Evolutionary conservation across 768 basidiomycete species (phyloP), one percentile per base, ranked within the genome.

Genomic region (Zangia roseola): DNA sequence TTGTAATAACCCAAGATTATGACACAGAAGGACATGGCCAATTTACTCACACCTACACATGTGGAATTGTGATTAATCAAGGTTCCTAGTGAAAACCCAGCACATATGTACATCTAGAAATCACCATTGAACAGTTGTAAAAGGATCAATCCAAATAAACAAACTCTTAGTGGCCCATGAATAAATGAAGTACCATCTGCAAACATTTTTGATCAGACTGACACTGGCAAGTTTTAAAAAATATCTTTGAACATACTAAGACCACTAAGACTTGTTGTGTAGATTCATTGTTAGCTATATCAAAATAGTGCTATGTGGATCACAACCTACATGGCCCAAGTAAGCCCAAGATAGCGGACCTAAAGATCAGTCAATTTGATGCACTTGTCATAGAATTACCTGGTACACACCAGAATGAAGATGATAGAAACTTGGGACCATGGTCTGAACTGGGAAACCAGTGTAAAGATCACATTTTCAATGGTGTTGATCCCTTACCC

Each of bases 101-200:
- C n/a, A 21, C 43, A n/a, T 43, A n/a, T n/a, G n/a, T n/a, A 53
- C 47, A 17, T 19, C 52, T 53, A 21, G 6, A n/a, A n/a, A n/a
- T n/a, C n/a, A n/a, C n/a, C 16, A 25, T 4, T 19, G 28, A 17
- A 36, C 5, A 21, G 26, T 25, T 14, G 16, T 25, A 14, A 17
- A 10, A 39, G 17, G 1, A 6, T 17, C 14, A 3, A 25, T 21
- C 13, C 2, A 10, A 10, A 4, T 10, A 24, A n/a, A 30, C 49
- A 3, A n/a, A 50, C 49, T 24, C 6, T 30, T 1, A 34, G 0
- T 7, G 43, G 38, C 2, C 39, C 33, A 6, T 25, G 39, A 1
- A 35, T 13, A 17, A 50, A 44, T 7, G 43, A 30, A 34, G 30
- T 43, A 7, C 33, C 39, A 24, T 5, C 49, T 50, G 25, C 6